Conservation (phyloP, 352 stramenopile genomes). For the Globisporangium alternatum region DNA sequence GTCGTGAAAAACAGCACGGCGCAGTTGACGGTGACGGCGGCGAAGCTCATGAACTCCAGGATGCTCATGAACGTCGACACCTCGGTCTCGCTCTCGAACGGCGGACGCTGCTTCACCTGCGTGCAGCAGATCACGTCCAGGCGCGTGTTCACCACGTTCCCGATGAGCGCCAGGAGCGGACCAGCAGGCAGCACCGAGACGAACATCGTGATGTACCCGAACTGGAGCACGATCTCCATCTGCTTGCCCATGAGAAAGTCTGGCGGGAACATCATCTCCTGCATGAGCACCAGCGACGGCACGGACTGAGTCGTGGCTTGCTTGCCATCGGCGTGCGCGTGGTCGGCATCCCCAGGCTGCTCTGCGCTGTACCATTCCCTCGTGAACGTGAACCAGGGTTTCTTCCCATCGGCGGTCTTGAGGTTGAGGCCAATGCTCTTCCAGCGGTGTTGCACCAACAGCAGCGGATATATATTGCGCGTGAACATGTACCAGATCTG, state of each 20-base stretch:
- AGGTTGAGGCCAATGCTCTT: slow-evolving; percentile 34
- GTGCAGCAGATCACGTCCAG: slow-evolving; percentile 82
- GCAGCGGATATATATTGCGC: slow-evolving; percentile 48
- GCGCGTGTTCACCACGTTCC: slow-evolving; percentile 87
- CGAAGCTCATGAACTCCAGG: slow-evolving; percentile 90
- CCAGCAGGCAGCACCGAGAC: slow-evolving; percentile 88
- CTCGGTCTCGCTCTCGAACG: slow-evolving; percentile 79
- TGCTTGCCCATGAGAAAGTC: slow-evolving; percentile 77
- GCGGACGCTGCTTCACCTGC: slow-evolving; percentile 65
- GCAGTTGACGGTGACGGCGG: slow-evolving; percentile 73
- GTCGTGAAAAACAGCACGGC: slow-evolving; percentile 73
- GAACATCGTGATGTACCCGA: slow-evolving; percentile 95
- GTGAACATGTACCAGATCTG: slow-evolving; percentile 66
- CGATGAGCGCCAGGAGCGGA: slow-evolving; percentile 83
- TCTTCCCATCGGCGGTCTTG: background rate
- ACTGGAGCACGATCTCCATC: slow-evolving; percentile 83
- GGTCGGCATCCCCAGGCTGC: slow-evolving; percentile 11
- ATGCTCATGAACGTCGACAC: slow-evolving; percentile 91
- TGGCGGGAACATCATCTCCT: slow-evolving; percentile 69
- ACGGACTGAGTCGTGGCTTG: slow-evolving; percentile 7
- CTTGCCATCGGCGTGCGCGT: background rate
- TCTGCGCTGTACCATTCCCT: slow-evolving; percentile 64
- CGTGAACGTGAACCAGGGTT: slow-evolving; percentile 20
- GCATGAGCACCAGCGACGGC: slow-evolving; percentile 52
- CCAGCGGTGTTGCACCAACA: slow-evolving; percentile 50